A percentile compares a stretch with the other conserved stretches of the same genome.
Conservation (phyloP, 306 rosid species). For the Dalbergia cochinchinensis region DNA sequence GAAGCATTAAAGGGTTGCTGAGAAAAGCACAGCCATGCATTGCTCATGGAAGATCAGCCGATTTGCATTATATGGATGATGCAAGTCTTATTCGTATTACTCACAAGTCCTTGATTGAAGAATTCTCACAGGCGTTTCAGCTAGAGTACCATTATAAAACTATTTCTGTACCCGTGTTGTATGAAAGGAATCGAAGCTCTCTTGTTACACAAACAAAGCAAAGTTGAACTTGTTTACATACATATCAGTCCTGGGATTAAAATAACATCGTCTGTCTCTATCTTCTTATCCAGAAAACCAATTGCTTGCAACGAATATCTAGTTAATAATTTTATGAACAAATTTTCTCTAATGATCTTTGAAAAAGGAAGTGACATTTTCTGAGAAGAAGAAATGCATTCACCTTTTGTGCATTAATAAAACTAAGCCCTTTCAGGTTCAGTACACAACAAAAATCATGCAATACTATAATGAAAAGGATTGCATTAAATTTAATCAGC, state of each 20-base stretch:
- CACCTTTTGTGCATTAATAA: neutral
- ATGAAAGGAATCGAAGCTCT: constrained; percentile 34
- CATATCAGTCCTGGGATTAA: neutral
- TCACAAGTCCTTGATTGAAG: constrained; percentile 59
- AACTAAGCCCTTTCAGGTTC: neutral
- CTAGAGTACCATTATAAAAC: constrained; percentile 56
- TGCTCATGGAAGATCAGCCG: constrained; percentile 32
- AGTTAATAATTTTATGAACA: constrained; percentile 1
- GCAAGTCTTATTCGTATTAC: constrained; percentile 58
- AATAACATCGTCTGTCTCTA: neutral
- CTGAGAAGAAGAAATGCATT: neutral
- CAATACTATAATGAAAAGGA: constrained; percentile 17
- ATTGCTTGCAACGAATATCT: constrained; percentile 9
- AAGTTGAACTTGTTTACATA: constrained; percentile 21
- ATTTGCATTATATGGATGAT: constrained; percentile 42
- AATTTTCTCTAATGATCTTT: neutral
- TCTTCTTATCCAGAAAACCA: neutral
- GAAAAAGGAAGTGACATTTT: neutral
- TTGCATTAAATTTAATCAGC: constrained; percentile 28
- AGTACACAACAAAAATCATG: neutral
- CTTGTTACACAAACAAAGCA: constrained; percentile 22
- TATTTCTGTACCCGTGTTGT: constrained; percentile 33
- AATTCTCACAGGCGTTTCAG: constrained; percentile 70
- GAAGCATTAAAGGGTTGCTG: constrained; percentile 68
- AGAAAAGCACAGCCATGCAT: constrained; percentile 41